Base-by-base conservation (phyloP, 1,284 basidiomycete species). In the Cutaneotrichosporon sp. region DNA sequence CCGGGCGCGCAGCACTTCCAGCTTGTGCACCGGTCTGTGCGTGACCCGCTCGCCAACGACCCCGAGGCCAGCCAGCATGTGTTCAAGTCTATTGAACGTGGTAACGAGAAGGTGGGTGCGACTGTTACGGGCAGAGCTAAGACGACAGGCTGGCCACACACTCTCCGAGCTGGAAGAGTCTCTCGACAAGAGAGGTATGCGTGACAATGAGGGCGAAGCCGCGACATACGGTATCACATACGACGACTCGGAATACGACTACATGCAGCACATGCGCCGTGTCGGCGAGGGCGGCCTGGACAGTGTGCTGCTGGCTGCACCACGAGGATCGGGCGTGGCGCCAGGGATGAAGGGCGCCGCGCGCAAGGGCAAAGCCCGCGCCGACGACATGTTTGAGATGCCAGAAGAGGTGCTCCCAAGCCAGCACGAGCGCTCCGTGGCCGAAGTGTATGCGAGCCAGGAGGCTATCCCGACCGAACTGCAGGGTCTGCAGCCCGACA, bases 191-290 rank as follows among this genome's bases (percentile, higher is more conserved):
- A 58, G 50, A 33, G 54, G 55, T 21, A 63, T 73, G 30, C 66
- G 74, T 35, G 56, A 58, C 7, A 79, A 80, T 49, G 75, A 80
- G 56, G 96, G 93, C 52, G 90, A 98, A 77, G 96, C 96, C 0
- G 80, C 89, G 4, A 71, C 84, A 21, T 96, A 97, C 73, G 94
- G 92, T 10, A 79, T 99, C 67, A 92, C 91, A 76, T 98, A 84
- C 77, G 93, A 98, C 76, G 94, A 99, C 69, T 89, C 90, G n/a
- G 82, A 90, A 52, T 99, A 99, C 78, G 90, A 99, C 74, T 99
- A 99, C 78, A 94, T 97, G 90, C 87, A 94, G 75, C 96, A 99
- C 76, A 80, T 99, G 35, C 84, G 88, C 20, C 68, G 82, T 1
- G 83, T 90, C 39, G 90, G 89, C 4, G 84, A 86, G 66, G 87